Conservation (phyloP, 1,284 basidiomycete genomes). For the Volvariella surrecta region DNA sequence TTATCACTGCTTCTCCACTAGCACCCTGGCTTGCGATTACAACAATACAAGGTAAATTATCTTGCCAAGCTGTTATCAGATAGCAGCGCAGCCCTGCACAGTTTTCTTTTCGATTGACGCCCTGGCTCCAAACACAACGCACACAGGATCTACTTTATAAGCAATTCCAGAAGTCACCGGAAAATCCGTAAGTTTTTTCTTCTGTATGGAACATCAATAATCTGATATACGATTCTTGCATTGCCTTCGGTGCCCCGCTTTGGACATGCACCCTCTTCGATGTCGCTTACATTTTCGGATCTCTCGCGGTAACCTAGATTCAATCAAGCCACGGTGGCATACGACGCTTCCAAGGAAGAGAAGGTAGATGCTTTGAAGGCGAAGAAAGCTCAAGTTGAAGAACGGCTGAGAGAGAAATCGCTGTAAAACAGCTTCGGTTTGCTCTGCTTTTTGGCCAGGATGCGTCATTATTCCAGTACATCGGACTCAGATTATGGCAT, state of each 20-base stretch:
- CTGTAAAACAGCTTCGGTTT: too few relatives aligned
- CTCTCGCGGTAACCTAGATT: constrained; percentile 37
- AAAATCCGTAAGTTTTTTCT: constrained; percentile 64
- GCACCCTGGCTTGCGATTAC: constrained; percentile 76
- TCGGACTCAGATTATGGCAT: too few relatives aligned
- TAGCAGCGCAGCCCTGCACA: neutral
- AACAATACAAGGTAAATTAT: constrained; percentile 68
- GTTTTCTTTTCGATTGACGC: neutral
- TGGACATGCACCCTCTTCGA: constrained; percentile 1
- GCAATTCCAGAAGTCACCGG: constrained; percentile 83
- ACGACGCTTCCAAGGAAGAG: constrained; percentile 32
- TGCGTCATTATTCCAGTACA: too few relatives aligned
- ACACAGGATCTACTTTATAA: constrained; percentile 68
- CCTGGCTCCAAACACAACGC: too few relatives aligned
- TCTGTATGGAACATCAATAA: neutral
- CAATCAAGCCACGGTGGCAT: constrained; percentile 70
- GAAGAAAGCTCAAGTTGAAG: constrained; percentile 25
- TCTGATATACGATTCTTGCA: neutral
- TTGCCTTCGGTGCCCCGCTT: neutral
- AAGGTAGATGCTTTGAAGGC: constrained; percentile 26
- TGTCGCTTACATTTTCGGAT: constrained; percentile 3
- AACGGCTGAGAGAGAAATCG: constrained; percentile 26
- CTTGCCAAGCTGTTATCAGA: too few relatives aligned
- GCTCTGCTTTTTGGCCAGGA: too few relatives aligned
- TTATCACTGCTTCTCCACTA: constrained; percentile 20